These are phyloP conservation scores for Penicillium sp. DNA, from an alignment of 2,329 filamentous ascomycete species.

Conservation along the genomic window DNA sequence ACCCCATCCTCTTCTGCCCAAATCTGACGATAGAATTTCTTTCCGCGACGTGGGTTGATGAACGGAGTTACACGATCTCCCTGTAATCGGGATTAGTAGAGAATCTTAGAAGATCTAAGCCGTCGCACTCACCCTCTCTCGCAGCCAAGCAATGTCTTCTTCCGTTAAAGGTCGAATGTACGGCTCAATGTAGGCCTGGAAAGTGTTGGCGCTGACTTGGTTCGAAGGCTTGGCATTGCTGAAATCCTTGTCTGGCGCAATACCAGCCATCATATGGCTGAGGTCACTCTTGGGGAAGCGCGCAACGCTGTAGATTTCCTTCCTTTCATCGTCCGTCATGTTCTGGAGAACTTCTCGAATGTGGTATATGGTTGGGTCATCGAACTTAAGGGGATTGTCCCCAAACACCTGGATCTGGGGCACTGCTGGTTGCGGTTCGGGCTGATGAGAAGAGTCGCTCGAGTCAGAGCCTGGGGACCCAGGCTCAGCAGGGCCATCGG, in stretches of 20 bases:
- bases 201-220: constrained; percentile 90
- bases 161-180: constrained; percentile 87
- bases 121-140: constrained; percentile 61
- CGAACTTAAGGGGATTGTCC: constrained; percentile 83
- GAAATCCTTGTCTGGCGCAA: constrained; percentile 91
- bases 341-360: constrained; percentile 70
- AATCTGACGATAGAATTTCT: constrained; percentile 79
- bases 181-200: constrained; percentile 86
- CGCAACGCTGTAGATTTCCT: constrained; percentile 82
- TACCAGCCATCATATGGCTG: constrained; percentile 78
- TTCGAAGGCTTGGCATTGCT: constrained; percentile 89
- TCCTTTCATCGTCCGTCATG: constrained; percentile 82
- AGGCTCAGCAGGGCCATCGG: constrained; percentile 61
- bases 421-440: constrained; percentile 58
- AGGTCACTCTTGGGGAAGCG: constrained; percentile 79
- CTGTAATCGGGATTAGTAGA: constrained; percentile 27
- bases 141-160: constrained; percentile 88
- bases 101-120: neutral
- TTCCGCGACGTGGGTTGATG: constrained; percentile 78
- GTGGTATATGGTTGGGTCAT: constrained; percentile 91
- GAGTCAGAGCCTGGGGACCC: constrained; percentile 62
- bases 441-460: constrained; percentile 58
- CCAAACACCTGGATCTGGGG: constrained; percentile 84
- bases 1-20: constrained; percentile 93
- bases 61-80: constrained; percentile 83